Evolutionary conservation across 2,329 filamentous ascomycete species (phyloP), one percentile per base, ranked within the genome.

Genomic region (Exophiala alcalophila): DNA sequence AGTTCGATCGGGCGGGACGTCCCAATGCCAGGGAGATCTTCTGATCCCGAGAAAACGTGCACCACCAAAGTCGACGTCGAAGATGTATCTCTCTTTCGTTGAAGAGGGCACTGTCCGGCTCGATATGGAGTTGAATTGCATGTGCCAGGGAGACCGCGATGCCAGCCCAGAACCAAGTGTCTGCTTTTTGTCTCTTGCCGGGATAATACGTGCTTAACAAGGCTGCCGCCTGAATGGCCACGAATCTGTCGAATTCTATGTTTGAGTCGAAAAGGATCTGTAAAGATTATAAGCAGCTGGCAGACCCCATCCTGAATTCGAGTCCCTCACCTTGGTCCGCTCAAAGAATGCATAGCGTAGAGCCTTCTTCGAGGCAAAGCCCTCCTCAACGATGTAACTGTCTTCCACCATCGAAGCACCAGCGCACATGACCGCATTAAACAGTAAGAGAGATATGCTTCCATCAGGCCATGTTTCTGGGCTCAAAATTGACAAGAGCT

Each of bases 201-300:
- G 27, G 27, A 29, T 33, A 40, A 27, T 29, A 40, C 2, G 27
- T 32, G 10, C 27, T 40, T 20, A 40, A 5, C 11, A 40, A 14
- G 14, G 33, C 10, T 12, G 28, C 16, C 7, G 27, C 27, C 12
- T 40, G 37, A 12, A 18, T 14, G 7, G 28, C 28, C 4, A 26
- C 27, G 7, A 40, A 25, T 24, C 37, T 21, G 20, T 40, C 29
- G 5, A 8, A 29, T 11, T 40, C 37, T 11, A 12, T n/a, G 26
- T 39, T 39, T 14, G 19, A 32, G 27, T 40, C 15, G 27, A 40
- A 40, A 25, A 39, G 36, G 15, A 31, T 19, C 36, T 39, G 14
- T 3, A 11, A 14, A 7, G 8, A 20, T 6, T 6, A 8, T 4
- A 11, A 40, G 10, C 10, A 11, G 7, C 15, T 21, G 3, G 21